Conservation (phyloP, 202 grass and related monocot genomes). For the Carex arenaria region DNA sequence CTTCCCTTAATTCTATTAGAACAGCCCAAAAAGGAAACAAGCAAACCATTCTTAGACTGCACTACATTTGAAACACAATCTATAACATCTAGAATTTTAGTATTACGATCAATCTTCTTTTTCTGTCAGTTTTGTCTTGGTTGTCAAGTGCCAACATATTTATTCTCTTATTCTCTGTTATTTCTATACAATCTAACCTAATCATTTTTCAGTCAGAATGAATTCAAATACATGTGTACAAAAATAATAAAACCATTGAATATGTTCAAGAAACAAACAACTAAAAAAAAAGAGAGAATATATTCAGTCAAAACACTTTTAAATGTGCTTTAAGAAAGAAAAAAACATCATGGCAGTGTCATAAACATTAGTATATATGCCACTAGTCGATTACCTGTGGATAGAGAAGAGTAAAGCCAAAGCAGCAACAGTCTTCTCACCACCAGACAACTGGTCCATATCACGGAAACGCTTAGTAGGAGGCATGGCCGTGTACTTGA, state of each 20-base stretch:
- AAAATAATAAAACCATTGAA: neutral
- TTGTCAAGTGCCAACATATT: neutral
- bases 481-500: slow-evolving; percentile 98
- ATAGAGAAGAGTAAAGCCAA: slow-evolving; percentile 95
- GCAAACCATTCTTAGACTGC: neutral
- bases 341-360: neutral
- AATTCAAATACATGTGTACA: neutral
- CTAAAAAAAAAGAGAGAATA: neutral
- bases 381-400: slow-evolving; percentile 57
- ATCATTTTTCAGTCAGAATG: neutral
- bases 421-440: slow-evolving; percentile 97
- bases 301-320: neutral
- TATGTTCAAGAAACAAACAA: neutral
- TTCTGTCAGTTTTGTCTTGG: neutral
- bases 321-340: neutral
- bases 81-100: slow-evolving; percentile 11
- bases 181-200: neutral
- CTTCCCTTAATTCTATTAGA: no score
- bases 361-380: neutral
- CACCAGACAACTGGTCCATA: slow-evolving; percentile 98
- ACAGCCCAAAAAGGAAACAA: no score
- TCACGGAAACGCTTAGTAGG: slow-evolving; percentile 97
- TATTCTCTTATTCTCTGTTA: neutral
- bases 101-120: neutral
- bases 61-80: neutral